These are phyloP conservation scores for Colletotrichum chrysophilum DNA, from an alignment of 2,329 filamentous ascomycete genomes.

Conservation along the genomic window DNA sequence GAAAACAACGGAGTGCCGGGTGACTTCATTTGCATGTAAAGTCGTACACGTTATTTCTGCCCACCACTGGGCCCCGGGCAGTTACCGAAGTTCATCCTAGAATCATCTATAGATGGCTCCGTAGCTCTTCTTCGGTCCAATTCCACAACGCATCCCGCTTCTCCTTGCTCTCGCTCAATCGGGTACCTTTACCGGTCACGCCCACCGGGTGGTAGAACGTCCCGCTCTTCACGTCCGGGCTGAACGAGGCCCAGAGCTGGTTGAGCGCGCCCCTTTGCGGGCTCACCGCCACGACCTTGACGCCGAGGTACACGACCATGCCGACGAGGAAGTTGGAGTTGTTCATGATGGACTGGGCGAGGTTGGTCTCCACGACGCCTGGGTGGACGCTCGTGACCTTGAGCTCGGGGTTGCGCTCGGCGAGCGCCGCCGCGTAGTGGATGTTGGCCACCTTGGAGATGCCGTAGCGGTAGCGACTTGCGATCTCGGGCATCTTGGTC, in stretches of 20 bases:
- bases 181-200: conserved; percentile 25
- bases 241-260: conserved; percentile 36
- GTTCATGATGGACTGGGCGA: conserved; percentile 51
- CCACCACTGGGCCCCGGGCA: neutral
- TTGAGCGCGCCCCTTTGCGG: conserved; percentile 26
- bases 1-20: neutral
- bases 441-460: conserved; percentile 39
- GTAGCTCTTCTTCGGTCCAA: conserved; percentile 40
- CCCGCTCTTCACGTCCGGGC: conserved; percentile 27
- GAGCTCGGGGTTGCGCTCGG: conserved; percentile 29
- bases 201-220: conserved; percentile 39
- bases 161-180: conserved; percentile 26
- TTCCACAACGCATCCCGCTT: conserved; percentile 36
- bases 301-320: conserved; percentile 98
- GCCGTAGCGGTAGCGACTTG: conserved; percentile 31
- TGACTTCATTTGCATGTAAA: neutral
- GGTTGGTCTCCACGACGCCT: conserved; percentile 33
- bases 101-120: conserved; percentile 2
- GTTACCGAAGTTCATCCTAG: neutral
- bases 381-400: conserved; percentile 33
- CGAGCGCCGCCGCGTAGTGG: conserved; percentile 34
- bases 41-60: neutral
- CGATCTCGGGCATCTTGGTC: conserved; percentile 23
- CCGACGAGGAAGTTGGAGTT: conserved; percentile 99
- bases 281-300: conserved; percentile 25